Evolutionary conservation across 2,329 filamentous ascomycete species (phyloP), one percentile per base, ranked within the genome.

Genomic region (Daldinia sp.): DNA sequence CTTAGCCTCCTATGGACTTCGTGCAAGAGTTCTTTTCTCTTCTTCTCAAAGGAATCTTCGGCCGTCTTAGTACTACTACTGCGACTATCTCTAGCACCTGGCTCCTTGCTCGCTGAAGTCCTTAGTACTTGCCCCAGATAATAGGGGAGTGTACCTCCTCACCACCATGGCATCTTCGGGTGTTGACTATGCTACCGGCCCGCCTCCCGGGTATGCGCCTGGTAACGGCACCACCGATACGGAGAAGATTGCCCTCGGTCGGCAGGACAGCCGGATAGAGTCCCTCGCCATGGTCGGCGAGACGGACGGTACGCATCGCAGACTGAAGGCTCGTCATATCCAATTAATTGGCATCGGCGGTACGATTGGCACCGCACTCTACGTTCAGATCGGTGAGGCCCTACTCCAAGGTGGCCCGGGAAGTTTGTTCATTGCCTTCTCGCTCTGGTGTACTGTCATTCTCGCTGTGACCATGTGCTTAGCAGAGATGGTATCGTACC

Each of bases 401-500:
- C 78, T 91, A 23, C 78, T 89, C 67, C 82, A 87, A 54, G 89
- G 88, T 35, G 89, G 89, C 0, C 89, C 89, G 0, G 87, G 76
- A 15, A 87, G 84, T 67, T 75, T 90, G 28, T 87, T 90, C 62
- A 76, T 88, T 23, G 88, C 87, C 39, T 91, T 90, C 69, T 82
- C 84, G 10, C 79, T 90, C 41, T 90, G 88, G 88, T 89, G 87
- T 75, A 83, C 84, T 42, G 85, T 90, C 46, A 87, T 90, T 71
- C 83, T 90, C 26, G 84, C 85, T 54, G 82, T 90, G 53, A 90
- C 86, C 0, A 81, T 88, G 67, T 85, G 82, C 76, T 88, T 92
- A 81, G 89, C 90, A 12, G 92, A 93, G 77, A 93, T 93, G 90
- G 91, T 92, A 6, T 92, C 90, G 0, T 93, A 91, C 71, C 82